Evolutionary conservation across 352 stramenopile species (phyloP).

Genomic region (Phytophthora rubi): DNA sequence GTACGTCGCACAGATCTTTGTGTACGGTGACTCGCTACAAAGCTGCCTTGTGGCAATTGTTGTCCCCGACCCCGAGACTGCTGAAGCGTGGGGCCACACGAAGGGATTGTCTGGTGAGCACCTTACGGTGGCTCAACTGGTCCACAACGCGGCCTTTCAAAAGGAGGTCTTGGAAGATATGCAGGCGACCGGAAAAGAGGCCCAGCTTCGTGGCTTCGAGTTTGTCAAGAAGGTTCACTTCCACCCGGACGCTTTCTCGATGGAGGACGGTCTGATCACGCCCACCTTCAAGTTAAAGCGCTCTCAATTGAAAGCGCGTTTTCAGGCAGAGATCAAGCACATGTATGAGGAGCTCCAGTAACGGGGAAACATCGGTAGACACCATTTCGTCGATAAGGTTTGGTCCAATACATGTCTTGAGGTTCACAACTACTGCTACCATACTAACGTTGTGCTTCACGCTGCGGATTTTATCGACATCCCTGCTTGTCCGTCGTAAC

Average conservation of each 20-base stretch:
- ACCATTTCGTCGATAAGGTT: not conserved
- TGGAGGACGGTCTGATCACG: slow-evolving; percentile 93
- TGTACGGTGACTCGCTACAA: slow-evolving; percentile 96
- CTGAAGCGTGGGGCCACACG: slow-evolving; percentile 55
- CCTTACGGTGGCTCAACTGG: slow-evolving; percentile 39
- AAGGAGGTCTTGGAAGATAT: slow-evolving; percentile 83
- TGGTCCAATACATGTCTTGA: slow-evolving; percentile 1
- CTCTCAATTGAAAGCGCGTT: slow-evolving; percentile 56
- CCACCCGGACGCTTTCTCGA: slow-evolving; percentile 83
- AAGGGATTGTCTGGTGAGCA: slow-evolving; percentile 26
- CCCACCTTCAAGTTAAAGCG: slow-evolving; percentile 97
- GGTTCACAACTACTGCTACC: not conserved
- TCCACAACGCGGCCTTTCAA: slow-evolving; percentile 54
- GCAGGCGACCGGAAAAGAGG: slow-evolving; percentile 50
- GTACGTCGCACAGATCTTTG: slow-evolving; percentile 96
- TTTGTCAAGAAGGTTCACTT: slow-evolving; percentile 90
- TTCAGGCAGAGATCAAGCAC: slow-evolving; percentile 53
- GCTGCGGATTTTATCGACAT: too few species aligned
- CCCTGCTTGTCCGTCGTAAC: too few species aligned
- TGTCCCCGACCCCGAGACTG: slow-evolving; percentile 80
- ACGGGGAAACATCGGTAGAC: not conserved
- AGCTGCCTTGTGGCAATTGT: slow-evolving; percentile 94
- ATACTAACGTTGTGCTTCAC: too few species aligned
- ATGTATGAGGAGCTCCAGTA: slow-evolving; percentile 56
- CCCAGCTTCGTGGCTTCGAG: slow-evolving; percentile 93